Conservation (phyloP, 805 yeast species). For the Isabelozyma gotoi region DNA sequence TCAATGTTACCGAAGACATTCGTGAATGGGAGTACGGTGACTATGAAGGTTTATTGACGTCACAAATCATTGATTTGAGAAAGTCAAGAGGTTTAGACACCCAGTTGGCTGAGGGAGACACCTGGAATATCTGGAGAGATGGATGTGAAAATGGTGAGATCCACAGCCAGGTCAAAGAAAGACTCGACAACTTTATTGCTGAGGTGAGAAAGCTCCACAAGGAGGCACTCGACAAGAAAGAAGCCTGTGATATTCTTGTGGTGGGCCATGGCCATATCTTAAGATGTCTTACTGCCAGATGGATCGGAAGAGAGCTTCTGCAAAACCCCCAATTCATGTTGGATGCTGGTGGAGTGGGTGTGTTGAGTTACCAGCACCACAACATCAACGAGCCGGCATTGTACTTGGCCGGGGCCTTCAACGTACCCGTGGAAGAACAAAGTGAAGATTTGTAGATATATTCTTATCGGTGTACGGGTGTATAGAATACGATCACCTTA, state of each 20-base stretch:
- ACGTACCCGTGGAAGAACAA: conserved; percentile 65
- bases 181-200: conserved; percentile 71
- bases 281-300: conserved; percentile 84
- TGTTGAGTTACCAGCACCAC: conserved; percentile 84
- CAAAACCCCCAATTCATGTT: conserved; percentile 78
- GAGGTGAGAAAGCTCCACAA: conserved; percentile 62
- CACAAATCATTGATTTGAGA: conserved; percentile 64
- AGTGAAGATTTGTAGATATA: conserved; percentile 11
- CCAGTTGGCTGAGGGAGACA: conserved; percentile 23
- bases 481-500: background rate
- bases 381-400: conserved; percentile 85
- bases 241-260: conserved; percentile 70
- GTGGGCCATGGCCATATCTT: conserved; percentile 94
- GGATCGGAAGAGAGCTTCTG: conserved; percentile 65
- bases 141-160: conserved; percentile 93
- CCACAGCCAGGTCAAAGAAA: conserved; percentile 59
- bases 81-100: conserved; percentile 52
- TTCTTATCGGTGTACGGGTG: background rate
- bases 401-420: conserved; percentile 78
- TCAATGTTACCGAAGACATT: conserved; percentile 59
- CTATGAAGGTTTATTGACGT: conserved; percentile 80
- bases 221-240: conserved; percentile 48
- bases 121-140: conserved; percentile 85
- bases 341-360: conserved; percentile 96
- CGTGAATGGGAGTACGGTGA: conserved; percentile 98